Percentiles rank a stretch among this genome's conserved stretches.
Conservation (phyloP, 2,329 filamentous ascomycete genomes). For the Septoria linicola region DNA sequence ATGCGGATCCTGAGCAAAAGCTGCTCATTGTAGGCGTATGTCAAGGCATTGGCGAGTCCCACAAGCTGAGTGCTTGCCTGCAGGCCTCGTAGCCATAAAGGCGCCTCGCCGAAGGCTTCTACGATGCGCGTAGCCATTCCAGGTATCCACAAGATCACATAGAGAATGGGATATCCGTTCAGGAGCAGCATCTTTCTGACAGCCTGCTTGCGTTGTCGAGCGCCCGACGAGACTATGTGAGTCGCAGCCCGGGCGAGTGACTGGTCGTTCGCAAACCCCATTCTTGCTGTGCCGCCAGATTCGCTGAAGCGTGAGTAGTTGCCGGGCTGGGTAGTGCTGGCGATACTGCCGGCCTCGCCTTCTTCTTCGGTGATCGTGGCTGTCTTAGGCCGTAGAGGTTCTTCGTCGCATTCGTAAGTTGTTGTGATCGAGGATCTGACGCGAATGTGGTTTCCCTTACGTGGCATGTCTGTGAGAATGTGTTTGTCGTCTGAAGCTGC, state of each 20-base stretch:
- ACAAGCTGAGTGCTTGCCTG: constrained; percentile 27
- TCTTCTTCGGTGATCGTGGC: constrained; percentile 7
- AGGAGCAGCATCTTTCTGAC: constrained; percentile 34
- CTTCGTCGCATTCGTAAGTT: constrained; percentile 9
- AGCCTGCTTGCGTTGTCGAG: constrained; percentile 17
- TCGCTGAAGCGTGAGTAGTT: neutral
- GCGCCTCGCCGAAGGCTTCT: constrained; percentile 20
- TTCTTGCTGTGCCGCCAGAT: neutral
- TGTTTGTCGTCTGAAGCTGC: constrained; percentile 1
- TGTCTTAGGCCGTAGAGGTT: constrained; percentile 1
- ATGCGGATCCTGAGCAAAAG: constrained; percentile 16
- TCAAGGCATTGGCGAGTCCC: constrained; percentile 23
- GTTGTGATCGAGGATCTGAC: constrained; percentile 16
- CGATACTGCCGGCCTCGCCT: constrained; percentile 2
- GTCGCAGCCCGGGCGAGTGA: neutral
- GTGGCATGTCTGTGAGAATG: neutral
- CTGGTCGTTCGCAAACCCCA: neutral
- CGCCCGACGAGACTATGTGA: neutral
- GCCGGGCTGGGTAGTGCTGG: neutral
- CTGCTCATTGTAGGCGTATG: constrained; percentile 26
- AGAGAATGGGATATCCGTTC: constrained; percentile 39
- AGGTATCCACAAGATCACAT: constrained; percentile 39
- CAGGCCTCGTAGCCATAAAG: constrained; percentile 23
- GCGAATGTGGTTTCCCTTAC: constrained; percentile 4
- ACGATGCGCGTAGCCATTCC: constrained; percentile 32